A percentile compares a stretch with the other conserved stretches of the same genome.
These are phyloP conservation scores for Filobasidium uniguttulatum DNA, from an alignment of 1,284 basidiomycete genomes.

Conservation along the genomic window DNA sequence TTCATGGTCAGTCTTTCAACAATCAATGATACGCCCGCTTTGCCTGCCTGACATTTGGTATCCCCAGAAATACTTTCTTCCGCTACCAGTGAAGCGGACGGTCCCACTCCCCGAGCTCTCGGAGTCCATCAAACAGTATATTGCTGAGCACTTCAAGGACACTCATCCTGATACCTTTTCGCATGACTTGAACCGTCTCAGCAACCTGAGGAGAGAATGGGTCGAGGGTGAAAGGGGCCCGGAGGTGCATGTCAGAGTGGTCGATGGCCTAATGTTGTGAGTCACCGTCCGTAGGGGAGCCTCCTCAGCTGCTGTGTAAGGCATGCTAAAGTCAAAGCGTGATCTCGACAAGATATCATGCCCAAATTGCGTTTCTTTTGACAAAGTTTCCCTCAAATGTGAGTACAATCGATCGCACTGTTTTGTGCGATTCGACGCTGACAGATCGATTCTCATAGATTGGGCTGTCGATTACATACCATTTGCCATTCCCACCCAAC, in stretches of 20 bases:
- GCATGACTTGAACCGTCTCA: constrained; percentile 61
- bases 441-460: constrained; percentile 44
- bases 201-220: constrained; percentile 51
- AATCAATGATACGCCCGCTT: neutral
- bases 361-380: constrained; percentile 66
- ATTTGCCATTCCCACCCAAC: constrained; percentile 49
- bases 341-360: constrained; percentile 56
- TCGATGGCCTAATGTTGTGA: constrained; percentile 35
- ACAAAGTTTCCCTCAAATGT: constrained; percentile 58
- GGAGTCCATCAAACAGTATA: constrained; percentile 51
- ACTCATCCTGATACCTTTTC: constrained; percentile 82
- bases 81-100: constrained; percentile 63
- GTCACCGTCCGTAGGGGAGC: no score
- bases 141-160: constrained; percentile 51
- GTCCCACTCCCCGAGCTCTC: constrained; percentile 46
- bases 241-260: constrained; percentile 41
- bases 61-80: constrained; percentile 48
- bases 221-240: constrained; percentile 40
- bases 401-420: constrained; percentile 20
- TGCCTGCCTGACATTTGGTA: neutral
- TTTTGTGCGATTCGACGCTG: neutral
- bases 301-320: neutral
- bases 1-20: no score
- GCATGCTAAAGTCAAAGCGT: constrained; percentile 5
- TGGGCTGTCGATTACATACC: constrained; percentile 59